A percentile compares a stretch with the other conserved stretches of the same genome.
Conservation (phyloP, 1,284 basidiomycete species). For the Neonothopanus nambi region DNA sequence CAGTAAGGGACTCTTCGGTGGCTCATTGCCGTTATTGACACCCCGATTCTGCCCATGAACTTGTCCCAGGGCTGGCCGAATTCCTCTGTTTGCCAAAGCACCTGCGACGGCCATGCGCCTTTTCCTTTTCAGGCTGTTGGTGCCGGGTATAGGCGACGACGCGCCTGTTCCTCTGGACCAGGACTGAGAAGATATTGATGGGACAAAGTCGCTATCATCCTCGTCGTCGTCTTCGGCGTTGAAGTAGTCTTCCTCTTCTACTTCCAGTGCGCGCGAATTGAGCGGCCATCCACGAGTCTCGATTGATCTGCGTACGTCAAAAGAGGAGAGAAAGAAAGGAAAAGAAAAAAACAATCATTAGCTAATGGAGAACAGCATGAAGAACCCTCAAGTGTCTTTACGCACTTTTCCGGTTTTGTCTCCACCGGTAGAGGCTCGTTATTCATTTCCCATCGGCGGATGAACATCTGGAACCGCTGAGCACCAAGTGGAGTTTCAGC, state of each 20-base stretch:
- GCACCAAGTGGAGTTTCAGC: conserved; percentile 63
- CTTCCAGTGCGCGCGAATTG: conserved; percentile 56
- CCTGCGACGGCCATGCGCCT: conserved; percentile 44
- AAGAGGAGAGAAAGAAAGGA: no score
- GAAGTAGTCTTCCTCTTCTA: conserved; percentile 90
- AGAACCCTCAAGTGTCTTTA: conserved; percentile 19
- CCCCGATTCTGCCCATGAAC: background rate
- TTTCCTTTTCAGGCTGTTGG: conserved; percentile 55
- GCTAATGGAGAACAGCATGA: conserved; percentile 1
- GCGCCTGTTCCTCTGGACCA: conserved; percentile 36
- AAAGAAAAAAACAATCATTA: conserved; percentile 6
- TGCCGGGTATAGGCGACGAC: conserved; percentile 34
- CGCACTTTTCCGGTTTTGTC: conserved; percentile 52
- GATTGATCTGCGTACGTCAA: conserved; percentile 31
- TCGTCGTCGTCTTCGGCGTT: conserved; percentile 80
- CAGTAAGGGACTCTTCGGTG: conserved; percentile 49
- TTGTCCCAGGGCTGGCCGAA: conserved; percentile 34
- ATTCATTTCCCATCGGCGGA: conserved; percentile 89
- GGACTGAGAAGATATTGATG: conserved; percentile 34
- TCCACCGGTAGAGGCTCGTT: conserved; percentile 75
- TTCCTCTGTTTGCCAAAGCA: conserved; percentile 32
- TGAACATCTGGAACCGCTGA: conserved; percentile 71
- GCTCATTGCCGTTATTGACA: background rate
- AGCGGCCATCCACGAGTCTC: conserved; percentile 47
- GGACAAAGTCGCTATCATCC: conserved; percentile 43